Conservation (phyloP, 345 rosid genomes). For the Rhodamnia rubescens region DNA sequence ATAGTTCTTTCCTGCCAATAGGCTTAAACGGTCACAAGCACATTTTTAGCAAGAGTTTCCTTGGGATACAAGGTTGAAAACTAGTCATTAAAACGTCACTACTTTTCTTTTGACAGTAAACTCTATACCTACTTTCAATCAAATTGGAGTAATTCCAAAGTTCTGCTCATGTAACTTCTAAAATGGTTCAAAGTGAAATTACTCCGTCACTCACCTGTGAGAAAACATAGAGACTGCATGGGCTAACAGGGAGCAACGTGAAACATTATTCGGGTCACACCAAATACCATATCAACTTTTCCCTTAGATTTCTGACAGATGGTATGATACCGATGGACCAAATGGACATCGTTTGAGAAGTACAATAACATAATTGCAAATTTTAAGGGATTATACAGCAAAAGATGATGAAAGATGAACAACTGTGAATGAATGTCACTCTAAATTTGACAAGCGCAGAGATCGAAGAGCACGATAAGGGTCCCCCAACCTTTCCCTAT, state of each 20-base stretch:
- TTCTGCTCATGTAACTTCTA: background rate
- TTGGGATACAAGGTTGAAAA: background rate
- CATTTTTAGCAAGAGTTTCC: background rate
- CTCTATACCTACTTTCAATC: background rate
- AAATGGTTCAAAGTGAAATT: background rate
- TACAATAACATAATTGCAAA: background rate
- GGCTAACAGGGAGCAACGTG: background rate
- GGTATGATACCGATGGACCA: background rate
- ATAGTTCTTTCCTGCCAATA: background rate
- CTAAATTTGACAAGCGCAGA: background rate
- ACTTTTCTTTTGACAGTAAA: background rate
- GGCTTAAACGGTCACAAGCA: background rate
- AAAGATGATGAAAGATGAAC: background rate
- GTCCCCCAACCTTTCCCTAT: conserved; percentile 55
- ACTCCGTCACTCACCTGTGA: background rate
- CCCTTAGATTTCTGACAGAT: background rate
- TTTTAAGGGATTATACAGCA: background rate
- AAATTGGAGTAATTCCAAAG: too few relatives aligned
- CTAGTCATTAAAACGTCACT: background rate
- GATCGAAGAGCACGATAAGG: background rate
- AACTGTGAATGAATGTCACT: background rate
- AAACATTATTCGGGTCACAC: background rate
- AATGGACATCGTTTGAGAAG: background rate
- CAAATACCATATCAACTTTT: background rate
- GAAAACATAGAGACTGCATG: background rate